Evolutionary conservation across 108 stramenopile genomes (phyloP), one percentile per base, ranked within the genome.

Genomic region (Pseudonitzschia pungens): DNA sequence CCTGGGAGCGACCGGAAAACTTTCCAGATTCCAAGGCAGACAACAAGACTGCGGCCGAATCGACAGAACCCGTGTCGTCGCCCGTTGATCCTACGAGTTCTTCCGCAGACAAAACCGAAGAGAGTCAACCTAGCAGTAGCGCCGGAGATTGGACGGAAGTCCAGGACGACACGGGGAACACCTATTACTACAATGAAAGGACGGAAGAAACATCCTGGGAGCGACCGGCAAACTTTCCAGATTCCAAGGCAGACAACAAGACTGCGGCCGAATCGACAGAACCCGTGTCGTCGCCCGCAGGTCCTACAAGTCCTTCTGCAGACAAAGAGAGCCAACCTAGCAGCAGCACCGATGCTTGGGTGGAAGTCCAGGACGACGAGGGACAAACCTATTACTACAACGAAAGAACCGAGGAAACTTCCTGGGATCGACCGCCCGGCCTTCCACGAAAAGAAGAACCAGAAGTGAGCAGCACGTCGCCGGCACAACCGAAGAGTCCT

Each of bases 1-100:
- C 81, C 8, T 93, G 92, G 92, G 89, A 90, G 45, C 56, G 70
- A 48, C 92, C 92, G n/a, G n/a, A n/a, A n/a, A n/a, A n/a, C n/a
- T n/a, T n/a, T n/a, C n/a, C n/a, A n/a, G n/a, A n/a, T n/a, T n/a
- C n/a, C n/a, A n/a, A n/a, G n/a, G n/a, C n/a, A n/a, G n/a, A n/a
- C n/a, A n/a, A n/a, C n/a, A n/a, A n/a, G n/a, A n/a, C n/a, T n/a
- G n/a, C n/a, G n/a, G n/a, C n/a, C n/a, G n/a, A n/a, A n/a, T n/a
- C n/a, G n/a, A n/a, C n/a, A n/a, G n/a, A n/a, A n/a, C n/a, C n/a
- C n/a, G n/a, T n/a, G n/a, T n/a, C n/a, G n/a, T n/a, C n/a, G n/a
- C n/a, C n/a, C n/a, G n/a, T n/a, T n/a, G n/a, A n/a, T n/a, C n/a
- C n/a, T n/a, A n/a, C n/a, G n/a, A n/a, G n/a, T n/a, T n/a, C n/a